These are phyloP conservation scores for Rutstroemia sp. DNA, from an alignment of 2,329 filamentous ascomycete genomes.

Conservation along the genomic window DNA sequence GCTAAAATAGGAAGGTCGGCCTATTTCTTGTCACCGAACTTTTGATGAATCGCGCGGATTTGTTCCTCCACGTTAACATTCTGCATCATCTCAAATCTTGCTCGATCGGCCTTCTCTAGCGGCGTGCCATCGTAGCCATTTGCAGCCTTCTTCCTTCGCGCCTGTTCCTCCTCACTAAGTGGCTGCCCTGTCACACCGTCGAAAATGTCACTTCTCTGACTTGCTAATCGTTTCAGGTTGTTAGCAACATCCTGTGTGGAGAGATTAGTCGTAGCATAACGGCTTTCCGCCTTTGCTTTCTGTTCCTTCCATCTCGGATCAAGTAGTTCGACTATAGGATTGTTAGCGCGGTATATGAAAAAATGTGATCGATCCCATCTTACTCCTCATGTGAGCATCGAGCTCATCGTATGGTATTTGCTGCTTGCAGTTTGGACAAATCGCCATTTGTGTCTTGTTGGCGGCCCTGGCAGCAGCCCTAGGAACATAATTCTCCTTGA, in stretches of 20 bases:
- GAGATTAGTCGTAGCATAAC: conserved; percentile 78
- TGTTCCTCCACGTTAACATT: conserved; percentile 79
- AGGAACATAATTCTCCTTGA: conserved; percentile 87
- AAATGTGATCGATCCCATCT: conserved; percentile 22
- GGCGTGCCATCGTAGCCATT: conserved; percentile 58
- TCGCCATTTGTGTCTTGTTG: conserved; percentile 56
- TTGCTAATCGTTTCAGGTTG: conserved; percentile 91
- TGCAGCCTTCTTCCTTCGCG: conserved; percentile 67
- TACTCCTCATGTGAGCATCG: conserved; percentile 85
- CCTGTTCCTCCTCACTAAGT: conserved; percentile 65
- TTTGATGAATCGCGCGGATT: conserved; percentile 61
- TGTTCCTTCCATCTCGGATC: conserved; percentile 96
- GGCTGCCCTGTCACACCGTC: conserved; percentile 63
- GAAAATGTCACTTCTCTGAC: conserved; percentile 81
- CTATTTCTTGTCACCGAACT: conserved; percentile 34
- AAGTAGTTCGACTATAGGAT: conserved; percentile 63
- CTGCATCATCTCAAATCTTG: conserved; percentile 48
- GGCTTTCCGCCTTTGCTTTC: conserved; percentile 78
- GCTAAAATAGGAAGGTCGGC: neutral
- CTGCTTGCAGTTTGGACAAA: conserved; percentile 92
- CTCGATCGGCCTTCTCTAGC: conserved; percentile 48
- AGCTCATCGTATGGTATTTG: conserved; percentile 81
- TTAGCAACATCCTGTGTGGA: conserved; percentile 82
- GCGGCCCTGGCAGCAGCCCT: conserved; percentile 67
- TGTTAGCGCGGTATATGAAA: conserved; percentile 12